Conservation (phyloP, 208 protist genomes). For the Leishmania martiniquensis region DNA sequence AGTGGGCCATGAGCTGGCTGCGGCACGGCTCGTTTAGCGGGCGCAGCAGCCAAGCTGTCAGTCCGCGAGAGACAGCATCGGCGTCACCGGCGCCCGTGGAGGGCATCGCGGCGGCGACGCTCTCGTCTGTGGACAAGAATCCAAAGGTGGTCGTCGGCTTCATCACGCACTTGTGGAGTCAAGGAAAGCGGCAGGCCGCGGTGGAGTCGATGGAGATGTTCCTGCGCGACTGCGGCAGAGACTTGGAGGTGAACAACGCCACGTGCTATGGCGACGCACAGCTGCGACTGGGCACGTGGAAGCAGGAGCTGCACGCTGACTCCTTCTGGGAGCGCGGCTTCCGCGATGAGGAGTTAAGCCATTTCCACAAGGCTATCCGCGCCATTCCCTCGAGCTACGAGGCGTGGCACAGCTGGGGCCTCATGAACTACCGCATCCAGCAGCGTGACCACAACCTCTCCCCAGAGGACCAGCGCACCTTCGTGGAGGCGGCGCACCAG, state of each 20-base stretch:
- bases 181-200: conserved; percentile 76
- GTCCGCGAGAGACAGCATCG: conserved; percentile 10
- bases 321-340: conserved; percentile 81
- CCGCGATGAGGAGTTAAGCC: conserved; percentile 71
- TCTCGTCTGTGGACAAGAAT: conserved; percentile 35
- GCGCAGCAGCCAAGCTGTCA: conserved; percentile 26
- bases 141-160: conserved; percentile 73
- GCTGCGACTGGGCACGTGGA: conserved; percentile 84
- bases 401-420: conserved; percentile 98
- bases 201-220: conserved; percentile 79
- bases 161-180: conserved; percentile 84
- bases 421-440: conserved; percentile 97
- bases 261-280: conserved; percentile 77
- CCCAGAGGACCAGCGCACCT: conserved; percentile 64
- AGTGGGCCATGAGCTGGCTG: conserved; percentile 90
- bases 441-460: conserved; percentile 86
- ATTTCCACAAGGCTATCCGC: conserved; percentile 88
- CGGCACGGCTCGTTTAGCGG: conserved; percentile 49
- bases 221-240: conserved; percentile 51
- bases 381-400: conserved; percentile 80
- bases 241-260: conserved; percentile 66
- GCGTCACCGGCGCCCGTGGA: conserved; percentile 14
- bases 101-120: conserved; percentile 4
- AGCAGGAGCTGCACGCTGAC: conserved; percentile 85
- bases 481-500: conserved; percentile 92